A percentile compares a stretch with the other conserved stretches of the same genome.
Conservation (phyloP, 2,329 filamentous ascomycete species). For the Ilyonectria mors-panacis region DNA sequence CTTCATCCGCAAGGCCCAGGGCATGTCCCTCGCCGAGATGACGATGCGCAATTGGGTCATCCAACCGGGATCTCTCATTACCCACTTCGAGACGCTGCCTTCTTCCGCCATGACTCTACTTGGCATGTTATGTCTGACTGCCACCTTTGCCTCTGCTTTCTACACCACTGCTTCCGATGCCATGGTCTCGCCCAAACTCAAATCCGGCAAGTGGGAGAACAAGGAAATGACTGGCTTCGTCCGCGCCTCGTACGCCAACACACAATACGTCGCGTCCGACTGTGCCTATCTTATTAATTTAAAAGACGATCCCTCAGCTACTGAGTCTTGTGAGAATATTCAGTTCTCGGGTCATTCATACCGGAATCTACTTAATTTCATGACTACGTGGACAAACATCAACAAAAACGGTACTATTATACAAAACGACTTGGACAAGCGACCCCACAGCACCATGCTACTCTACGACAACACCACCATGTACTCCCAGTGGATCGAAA, state of each 20-base stretch:
- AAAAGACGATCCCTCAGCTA: conserved; percentile 57
- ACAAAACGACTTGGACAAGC: conserved; percentile 56
- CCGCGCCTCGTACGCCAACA: conserved; percentile 74
- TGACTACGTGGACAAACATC: conserved; percentile 68
- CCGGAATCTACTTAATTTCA: conserved; percentile 77
- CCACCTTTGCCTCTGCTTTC: conserved; percentile 76
- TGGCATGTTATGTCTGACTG: conserved; percentile 74
- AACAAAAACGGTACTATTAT: conserved; percentile 60
- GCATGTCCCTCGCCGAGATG: conserved; percentile 82
- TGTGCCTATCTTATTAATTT: conserved; percentile 74
- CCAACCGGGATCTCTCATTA: conserved; percentile 80
- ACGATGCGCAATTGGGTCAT: conserved; percentile 82
- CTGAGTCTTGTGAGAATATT: conserved; percentile 76
- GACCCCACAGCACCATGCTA: conserved; percentile 74
- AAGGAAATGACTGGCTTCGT: conserved; percentile 70
- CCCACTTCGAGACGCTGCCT: conserved; percentile 75
- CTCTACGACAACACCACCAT: conserved; percentile 82
- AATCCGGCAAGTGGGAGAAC: conserved; percentile 67
- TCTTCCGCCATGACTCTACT: conserved; percentile 76
- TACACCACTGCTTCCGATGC: conserved; percentile 85
- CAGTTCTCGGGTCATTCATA: conserved; percentile 79
- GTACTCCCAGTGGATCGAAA: conserved; percentile 77
- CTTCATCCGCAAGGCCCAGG: conserved; percentile 70
- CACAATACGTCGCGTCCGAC: conserved; percentile 64
- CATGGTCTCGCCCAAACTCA: conserved; percentile 81